These are phyloP conservation scores for Boletus calvinii DNA, from an alignment of 1,284 basidiomycete species.

Conservation along the genomic window DNA sequence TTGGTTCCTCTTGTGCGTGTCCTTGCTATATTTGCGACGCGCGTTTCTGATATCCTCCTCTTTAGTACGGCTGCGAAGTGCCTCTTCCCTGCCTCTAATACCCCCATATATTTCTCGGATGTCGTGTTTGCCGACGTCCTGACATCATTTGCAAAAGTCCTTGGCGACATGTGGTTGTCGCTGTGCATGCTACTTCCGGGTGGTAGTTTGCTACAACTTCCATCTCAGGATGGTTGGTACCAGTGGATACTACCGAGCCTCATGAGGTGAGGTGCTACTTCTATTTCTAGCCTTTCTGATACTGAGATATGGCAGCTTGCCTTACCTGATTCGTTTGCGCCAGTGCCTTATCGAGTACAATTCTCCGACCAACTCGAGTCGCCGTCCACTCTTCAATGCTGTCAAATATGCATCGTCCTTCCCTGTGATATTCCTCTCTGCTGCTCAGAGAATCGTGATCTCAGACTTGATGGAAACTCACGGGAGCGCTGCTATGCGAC, in stretches of 20 bases:
- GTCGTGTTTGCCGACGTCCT: slow-evolving; percentile 94
- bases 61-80: slow-evolving; percentile 49
- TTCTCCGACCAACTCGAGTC: slow-evolving; percentile 62
- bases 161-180: slow-evolving; percentile 93
- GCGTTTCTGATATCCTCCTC: slow-evolving; percentile 3
- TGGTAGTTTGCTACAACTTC: slow-evolving; percentile 67
- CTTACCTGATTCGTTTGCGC: slow-evolving; percentile 88
- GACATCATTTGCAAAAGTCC: slow-evolving; percentile 95
- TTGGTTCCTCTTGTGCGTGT: slow-evolving; percentile 69
- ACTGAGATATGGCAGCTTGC: slow-evolving; percentile 56
- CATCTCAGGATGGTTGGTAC: slow-evolving; percentile 59
- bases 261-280: slow-evolving; percentile 67
- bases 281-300: slow-evolving; percentile 5
- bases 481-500: slow-evolving; percentile 43
- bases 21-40: not conserved
- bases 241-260: slow-evolving; percentile 79
- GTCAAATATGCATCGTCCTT: slow-evolving; percentile 96
- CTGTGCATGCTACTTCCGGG: slow-evolving; percentile 77
- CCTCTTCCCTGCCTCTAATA: slow-evolving; percentile 59
- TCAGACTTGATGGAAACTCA: slow-evolving; percentile 53
- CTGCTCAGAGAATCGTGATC: slow-evolving; percentile 74
- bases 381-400: slow-evolving; percentile 87
- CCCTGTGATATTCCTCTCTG: slow-evolving; percentile 95
- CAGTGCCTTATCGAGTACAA: slow-evolving; percentile 92
- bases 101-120: slow-evolving; percentile 83